Evolutionary conservation across 192 early-diverging fungal species (phyloP).

Genomic region (Backusella luteola): DNA sequence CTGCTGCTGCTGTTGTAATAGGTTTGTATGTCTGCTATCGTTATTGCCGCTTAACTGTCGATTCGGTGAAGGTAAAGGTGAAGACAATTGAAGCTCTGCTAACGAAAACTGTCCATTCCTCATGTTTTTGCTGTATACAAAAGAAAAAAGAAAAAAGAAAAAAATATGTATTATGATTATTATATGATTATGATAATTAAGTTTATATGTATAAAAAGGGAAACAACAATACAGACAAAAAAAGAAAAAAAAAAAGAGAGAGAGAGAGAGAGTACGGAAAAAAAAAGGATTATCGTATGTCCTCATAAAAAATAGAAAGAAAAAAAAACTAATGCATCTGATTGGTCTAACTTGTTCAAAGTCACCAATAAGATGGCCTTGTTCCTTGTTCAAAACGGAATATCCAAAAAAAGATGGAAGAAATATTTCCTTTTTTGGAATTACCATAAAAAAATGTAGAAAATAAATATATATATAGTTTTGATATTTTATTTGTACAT

Average conservation of each 20-base stretch:
- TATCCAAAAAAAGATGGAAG: neutral
- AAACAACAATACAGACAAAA: neutral
- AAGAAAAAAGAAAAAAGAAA: neutral
- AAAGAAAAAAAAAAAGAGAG: neutral
- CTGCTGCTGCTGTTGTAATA: neutral
- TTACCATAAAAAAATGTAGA: neutral
- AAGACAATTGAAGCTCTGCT: constrained; percentile 12
- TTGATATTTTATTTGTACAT: neutral
- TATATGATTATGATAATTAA: no score
- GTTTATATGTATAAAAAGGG: neutral
- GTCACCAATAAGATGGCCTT: neutral
- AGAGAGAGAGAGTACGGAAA: neutral
- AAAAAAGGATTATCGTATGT: neutral
- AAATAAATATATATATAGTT: neutral
- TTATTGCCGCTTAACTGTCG: neutral
- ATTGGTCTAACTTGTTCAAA: neutral
- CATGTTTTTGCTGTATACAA: neutral
- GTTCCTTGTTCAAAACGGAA: neutral
- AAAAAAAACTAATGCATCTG: neutral
- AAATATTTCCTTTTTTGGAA: neutral
- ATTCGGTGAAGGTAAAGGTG: constrained; percentile 13
- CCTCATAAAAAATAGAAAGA: neutral
- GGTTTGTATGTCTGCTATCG: neutral
- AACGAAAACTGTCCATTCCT: constrained; percentile 5
- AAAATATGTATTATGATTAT: no score